Percentiles rank a stretch among this genome's conserved stretches.
Evolutionary conservation across 192 early-diverging fungal species (phyloP).

Genomic region (Paraglomus brasilianum): DNA sequence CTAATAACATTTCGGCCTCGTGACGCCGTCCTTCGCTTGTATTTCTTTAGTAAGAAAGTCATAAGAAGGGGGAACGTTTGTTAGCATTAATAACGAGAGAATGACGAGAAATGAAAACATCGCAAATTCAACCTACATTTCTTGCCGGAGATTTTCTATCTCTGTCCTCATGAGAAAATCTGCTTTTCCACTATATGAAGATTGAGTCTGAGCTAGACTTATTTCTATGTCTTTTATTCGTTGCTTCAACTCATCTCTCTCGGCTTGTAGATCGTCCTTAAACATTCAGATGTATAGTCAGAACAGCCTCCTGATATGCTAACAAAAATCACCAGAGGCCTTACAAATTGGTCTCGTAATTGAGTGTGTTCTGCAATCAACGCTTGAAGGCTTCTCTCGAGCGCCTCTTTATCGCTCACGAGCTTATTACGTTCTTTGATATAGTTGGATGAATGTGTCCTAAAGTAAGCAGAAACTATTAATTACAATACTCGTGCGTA

Average conservation of each 20-base stretch:
- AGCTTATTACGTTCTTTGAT: conserved; percentile 53
- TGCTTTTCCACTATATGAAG: conserved; percentile 71
- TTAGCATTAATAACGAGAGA: background rate
- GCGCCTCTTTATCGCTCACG: conserved; percentile 57
- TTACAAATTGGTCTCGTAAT: conserved; percentile 44
- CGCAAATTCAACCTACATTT: conserved; percentile 59
- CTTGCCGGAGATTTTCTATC: conserved; percentile 81
- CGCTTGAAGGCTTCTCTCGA: conserved; percentile 51
- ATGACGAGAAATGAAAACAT: background rate
- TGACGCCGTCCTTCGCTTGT: conserved; percentile 75
- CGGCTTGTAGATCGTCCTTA: conserved; percentile 73
- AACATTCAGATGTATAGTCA: background rate
- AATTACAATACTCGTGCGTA: background rate
- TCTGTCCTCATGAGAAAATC: conserved; percentile 86
- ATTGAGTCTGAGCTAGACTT: conserved; percentile 53
- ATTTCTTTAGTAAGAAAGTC: conserved; percentile 44
- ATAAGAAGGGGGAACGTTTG: background rate
- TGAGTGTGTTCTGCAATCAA: conserved; percentile 53
- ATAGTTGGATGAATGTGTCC: conserved; percentile 14
- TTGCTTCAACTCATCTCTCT: conserved; percentile 69
- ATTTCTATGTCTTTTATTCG: conserved; percentile 79
- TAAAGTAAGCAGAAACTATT: background rate
- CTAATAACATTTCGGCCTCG: conserved; percentile 63
- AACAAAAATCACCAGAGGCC: background rate
- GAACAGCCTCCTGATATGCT: too few relatives aligned